Base-by-base conservation (phyloP, 2,329 filamentous ascomycete genomes). In the Dendryphion nanum region DNA sequence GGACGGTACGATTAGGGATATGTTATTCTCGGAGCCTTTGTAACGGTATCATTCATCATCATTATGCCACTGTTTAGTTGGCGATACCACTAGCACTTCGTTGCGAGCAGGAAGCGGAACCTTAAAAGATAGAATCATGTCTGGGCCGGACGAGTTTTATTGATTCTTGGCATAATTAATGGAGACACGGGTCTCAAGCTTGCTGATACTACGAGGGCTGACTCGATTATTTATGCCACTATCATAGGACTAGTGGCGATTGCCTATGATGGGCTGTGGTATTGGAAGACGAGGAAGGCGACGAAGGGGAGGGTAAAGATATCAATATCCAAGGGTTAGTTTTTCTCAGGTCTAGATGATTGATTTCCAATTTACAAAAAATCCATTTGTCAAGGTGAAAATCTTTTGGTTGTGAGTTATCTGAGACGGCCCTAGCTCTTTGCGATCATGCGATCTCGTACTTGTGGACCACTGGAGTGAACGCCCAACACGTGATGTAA, bases 51-150 rank as follows among this genome's bases (percentile, higher is more conserved):
- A 5, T 55, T 83, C 1, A 58, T 83, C 1, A 58, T 79, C 3
- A 73, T 81, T 42, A 72, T 76, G 45, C 75, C 75, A 0, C 50
- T 67, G 1, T 61, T 75, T 31, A 75, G 75, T 2, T 42, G 67
- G 8, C 44, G 73, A 3, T 75, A 78, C 41, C 75, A 78, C 48
- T 45, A 59, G 8, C 54, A 70, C 37, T 77, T 69, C 57, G 64
- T 65, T 30, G 68, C 64, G 39, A 67, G 63, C 4, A 63, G 65
- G 5, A 54, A 54, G 4, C 68, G 68, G 33, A 68, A 66, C 4
- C 47, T 64, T 13, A 69, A 66, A 44, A 69, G 69, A 1, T 66
- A 70, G 40, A 54, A 57, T 4, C 75, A 78, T 47, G 62, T 76
- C 17, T 78, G 75, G 75, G 53, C 75, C 17, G 75, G 75, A 14